Percentiles rank a stretch among this genome's conserved stretches.
phyloP scores from a whole-genome alignment of 2,329 filamentous ascomycete species.

The Botrytis fragariae region DNA sequence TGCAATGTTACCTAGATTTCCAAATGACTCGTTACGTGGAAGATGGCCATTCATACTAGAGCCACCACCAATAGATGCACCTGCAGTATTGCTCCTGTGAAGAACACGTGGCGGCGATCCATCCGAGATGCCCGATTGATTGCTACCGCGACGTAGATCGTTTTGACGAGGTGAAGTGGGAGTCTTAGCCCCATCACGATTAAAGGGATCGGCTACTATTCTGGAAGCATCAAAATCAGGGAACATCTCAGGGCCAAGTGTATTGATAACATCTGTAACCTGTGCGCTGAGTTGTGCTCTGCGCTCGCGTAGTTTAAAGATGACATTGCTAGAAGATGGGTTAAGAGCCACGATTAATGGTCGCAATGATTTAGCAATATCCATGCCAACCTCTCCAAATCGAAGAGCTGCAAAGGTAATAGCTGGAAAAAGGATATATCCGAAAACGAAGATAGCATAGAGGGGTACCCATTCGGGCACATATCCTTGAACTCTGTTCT shows the following conservation, averaged over 20 bases:
- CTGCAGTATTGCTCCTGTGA: conserved; percentile 29
- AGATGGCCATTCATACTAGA: conserved; percentile 40
- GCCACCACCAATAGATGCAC: conserved; percentile 35
- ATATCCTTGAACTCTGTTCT: conserved; percentile 78
- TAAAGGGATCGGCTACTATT: conserved; percentile 59
- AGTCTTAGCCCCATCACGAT: conserved; percentile 25
- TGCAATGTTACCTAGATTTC: conserved; percentile 80
- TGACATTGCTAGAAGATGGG: conserved; percentile 78
- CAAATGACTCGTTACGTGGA: conserved; percentile 90
- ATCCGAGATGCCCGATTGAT: conserved; percentile 43
- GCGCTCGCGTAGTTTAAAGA: conserved; percentile 71
- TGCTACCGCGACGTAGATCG: conserved; percentile 45
- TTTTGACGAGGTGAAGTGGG: conserved; percentile 30
- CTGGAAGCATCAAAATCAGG: conserved; percentile 86
- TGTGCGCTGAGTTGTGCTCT: conserved; percentile 73
- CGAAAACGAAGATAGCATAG: conserved; percentile 70
- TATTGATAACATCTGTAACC: conserved; percentile 92
- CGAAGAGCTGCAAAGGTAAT: conserved; percentile 91
- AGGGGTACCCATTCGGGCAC: conserved; percentile 78
- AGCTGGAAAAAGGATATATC: conserved; percentile 77
- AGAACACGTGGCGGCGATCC: conserved; percentile 35
- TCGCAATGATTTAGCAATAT: conserved; percentile 91
- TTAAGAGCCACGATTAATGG: conserved; percentile 83
- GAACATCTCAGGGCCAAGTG: conserved; percentile 91
- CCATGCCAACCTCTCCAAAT: conserved; percentile 98